Base-by-base conservation (phyloP, 208 protist species). In the Trypanosoma cruzi region DNA sequence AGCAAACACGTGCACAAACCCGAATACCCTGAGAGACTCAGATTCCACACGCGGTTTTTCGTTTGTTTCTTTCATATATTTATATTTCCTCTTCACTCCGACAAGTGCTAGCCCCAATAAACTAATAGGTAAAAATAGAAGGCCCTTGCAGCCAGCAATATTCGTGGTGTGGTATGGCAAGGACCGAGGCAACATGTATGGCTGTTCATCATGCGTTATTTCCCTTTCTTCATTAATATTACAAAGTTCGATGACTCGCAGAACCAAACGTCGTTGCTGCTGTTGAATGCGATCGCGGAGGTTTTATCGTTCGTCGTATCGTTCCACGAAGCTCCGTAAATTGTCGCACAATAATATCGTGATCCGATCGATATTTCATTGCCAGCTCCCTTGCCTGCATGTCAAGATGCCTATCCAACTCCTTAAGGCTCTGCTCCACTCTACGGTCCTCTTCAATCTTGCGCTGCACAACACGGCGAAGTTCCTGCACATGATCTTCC, bases 311-410 rank as follows among this genome's bases (percentile, higher is more conserved):
- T 24, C 64, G 46, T 36, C 82, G 79, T 74, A 96, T 88, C 10
- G 78, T 79, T 2, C 78, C 53, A 13, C 88, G 81, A 36, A 95
- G 70, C 5, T 84, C 78, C 18, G 87, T 70, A 61, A 96, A 96
- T 48, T 88, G 88, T 4, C 68, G 56, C 50, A 83, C 74, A 74
- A 95, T 95, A 18, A 65, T 60, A 20, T 95, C 92, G n/a, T 89
- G 86, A 50, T 96, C 92, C 6, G 83, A 73, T 20, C 77, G 44
- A 69, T 95, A 96, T 76, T 86, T 88, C 80, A 91, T 73, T 1
- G 86, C 87, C 20, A 96, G 71, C 64, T 96, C 88, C 0, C 88
- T 59, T n/a, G 86, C 86, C 60, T 96, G 92, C 71, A 81, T 37
- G 53, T 93, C 86, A 11, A 96, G 80, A 54, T 94, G 85, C 2